These are phyloP conservation scores for Aspergillus udagawae DNA, from an alignment of 2,329 filamentous ascomycete species.

Conservation along the genomic window DNA sequence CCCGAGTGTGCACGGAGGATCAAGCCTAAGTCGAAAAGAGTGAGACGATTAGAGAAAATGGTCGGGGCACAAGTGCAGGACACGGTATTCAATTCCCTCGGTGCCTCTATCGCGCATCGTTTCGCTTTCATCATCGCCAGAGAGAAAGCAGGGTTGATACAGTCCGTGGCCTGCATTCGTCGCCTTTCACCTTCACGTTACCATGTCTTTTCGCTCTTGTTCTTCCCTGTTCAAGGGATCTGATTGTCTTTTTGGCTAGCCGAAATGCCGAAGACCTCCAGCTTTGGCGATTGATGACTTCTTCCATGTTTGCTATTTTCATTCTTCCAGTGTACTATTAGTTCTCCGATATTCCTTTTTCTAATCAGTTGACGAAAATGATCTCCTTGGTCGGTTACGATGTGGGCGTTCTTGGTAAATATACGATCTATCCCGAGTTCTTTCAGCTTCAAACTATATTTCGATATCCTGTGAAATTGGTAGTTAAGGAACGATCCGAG, in stretches of 20 bases:
- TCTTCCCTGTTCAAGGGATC: neutral
- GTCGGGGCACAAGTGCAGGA: neutral
- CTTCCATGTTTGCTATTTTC: neutral
- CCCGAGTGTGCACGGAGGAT: neutral
- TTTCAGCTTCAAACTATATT: neutral
- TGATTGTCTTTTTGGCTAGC: neutral
- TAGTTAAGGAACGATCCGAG: neutral
- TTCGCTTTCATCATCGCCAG: neutral
- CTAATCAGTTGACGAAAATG: neutral
- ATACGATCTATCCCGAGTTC: neutral
- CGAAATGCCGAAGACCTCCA: neutral
- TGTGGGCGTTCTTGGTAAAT: neutral
- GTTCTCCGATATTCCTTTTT: neutral
- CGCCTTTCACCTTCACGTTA: neutral
- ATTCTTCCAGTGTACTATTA: neutral
- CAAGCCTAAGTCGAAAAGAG: neutral
- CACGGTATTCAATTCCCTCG: neutral
- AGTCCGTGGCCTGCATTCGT: neutral
- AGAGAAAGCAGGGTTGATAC: neutral
- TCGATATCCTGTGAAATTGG: neutral
- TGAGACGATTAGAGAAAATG: neutral
- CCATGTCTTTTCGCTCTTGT: neutral
- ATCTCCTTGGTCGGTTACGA: neutral
- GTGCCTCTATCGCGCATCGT: neutral
- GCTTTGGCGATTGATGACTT: neutral